Evolutionary conservation across 768 basidiomycete genomes (phyloP).

Genomic region (Suillus luteus): DNA sequence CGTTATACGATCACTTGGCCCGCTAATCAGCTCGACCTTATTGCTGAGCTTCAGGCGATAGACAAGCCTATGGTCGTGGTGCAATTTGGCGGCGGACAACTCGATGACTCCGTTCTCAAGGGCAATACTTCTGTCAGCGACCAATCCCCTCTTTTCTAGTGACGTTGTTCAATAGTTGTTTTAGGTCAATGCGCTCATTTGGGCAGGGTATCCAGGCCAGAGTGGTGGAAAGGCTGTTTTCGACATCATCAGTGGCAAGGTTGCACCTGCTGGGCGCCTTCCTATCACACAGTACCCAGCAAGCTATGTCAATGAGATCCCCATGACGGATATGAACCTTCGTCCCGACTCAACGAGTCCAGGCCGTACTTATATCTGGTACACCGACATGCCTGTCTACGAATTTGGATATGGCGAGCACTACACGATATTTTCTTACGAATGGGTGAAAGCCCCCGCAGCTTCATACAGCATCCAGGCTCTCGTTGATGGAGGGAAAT

Average conservation of each 20-base stretch:
- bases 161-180: not conserved
- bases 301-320: constrained; percentile 46
- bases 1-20: constrained; percentile 55
- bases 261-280: constrained; percentile 56
- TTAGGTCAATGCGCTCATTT: constrained; percentile 54
- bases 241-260: constrained; percentile 53
- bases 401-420: constrained; percentile 57
- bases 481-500: constrained; percentile 34
- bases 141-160: not conserved
- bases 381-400: constrained; percentile 50
- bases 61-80: constrained; percentile 55
- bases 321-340: constrained; percentile 61
- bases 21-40: constrained; percentile 53
- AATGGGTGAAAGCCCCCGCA: constrained; percentile 40
- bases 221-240: constrained; percentile 52
- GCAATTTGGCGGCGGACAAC: constrained; percentile 60
- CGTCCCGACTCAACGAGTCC: constrained; percentile 51
- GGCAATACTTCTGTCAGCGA: constrained; percentile 40
- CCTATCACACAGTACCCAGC: constrained; percentile 56
- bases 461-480: constrained; percentile 42
- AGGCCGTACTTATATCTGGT: constrained; percentile 63
- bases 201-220: constrained; percentile 47
- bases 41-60: constrained; percentile 44
- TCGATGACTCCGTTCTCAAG: constrained; percentile 51
- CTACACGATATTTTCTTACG: constrained; percentile 50